Evolutionary conservation across 1,139 yeast species (phyloP), one percentile per base, ranked within the genome.

Genomic region (Scheffersomyces parashehatae): DNA sequence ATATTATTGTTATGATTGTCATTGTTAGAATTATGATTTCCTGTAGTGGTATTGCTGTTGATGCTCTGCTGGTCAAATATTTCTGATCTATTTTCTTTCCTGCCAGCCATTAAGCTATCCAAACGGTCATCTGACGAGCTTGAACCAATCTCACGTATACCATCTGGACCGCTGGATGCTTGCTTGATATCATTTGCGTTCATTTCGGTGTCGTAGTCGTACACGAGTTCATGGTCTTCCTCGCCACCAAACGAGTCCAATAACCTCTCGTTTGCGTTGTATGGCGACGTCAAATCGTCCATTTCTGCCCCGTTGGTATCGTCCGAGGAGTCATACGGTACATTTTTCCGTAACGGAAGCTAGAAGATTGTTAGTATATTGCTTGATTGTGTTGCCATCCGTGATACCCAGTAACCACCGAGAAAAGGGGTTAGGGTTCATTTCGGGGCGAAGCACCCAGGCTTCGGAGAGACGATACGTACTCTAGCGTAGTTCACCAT

Each of bases 241-340:
- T 39, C 41, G 28, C 38, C 29, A 34, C 34, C 41, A 35, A 45
- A 43, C 14, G 49, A 43, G 42, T 42, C 45, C 29, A 46, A 32
- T 9, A 46, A 44, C 14, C 40, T 40, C 29, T 32, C 29, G 26
- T 31, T 35, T 16, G 40, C 41, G n/a, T 37, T 15, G 39, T 11
- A 8, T 35, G 29, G 5, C 30, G 32, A 16, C 37, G 28, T 44
- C 43, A 26, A 29, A 20, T 34, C 34, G 10, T 37, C 37, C 41
- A 32, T 34, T 29, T 37, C 38, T 24, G 44, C 29, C 13, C 29
- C 36, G 35, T 30, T 36, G 33, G 15, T 20, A 24, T 31, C 35
- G 35, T 31, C 35, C 24, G 20, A 36, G 33, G 15, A 15, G 35
- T 31, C 24, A n/a, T 31, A 15, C 24, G 20, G 24, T 7, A 10